phyloP scores from a whole-genome alignment of 352 stramenopile genomes.

The Phytophthora cryptogea region DNA sequence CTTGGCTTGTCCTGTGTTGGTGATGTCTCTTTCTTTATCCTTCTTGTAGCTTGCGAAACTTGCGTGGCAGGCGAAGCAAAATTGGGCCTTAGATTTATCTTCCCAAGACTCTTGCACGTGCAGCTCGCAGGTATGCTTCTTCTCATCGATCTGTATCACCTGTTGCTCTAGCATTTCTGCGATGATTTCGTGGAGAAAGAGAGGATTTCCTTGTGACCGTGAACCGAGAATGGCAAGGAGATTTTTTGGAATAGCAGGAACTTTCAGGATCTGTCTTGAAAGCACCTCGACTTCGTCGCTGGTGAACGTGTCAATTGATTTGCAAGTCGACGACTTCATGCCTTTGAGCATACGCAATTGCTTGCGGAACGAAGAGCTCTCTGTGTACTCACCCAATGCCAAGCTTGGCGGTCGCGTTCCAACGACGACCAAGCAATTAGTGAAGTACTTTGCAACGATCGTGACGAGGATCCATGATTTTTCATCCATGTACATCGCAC shows the following conservation, averaged over 20 bases:
- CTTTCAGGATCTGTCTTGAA: conserved; percentile 65
- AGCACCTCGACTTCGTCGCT: conserved; percentile 64
- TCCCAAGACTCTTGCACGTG: conserved; percentile 82
- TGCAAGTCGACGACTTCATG: conserved; percentile 55
- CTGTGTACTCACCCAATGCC: conserved; percentile 66
- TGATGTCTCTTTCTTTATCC: conserved; percentile 37
- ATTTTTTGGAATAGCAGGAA: conserved; percentile 59
- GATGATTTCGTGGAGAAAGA: conserved; percentile 87
- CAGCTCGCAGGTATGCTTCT: conserved; percentile 60
- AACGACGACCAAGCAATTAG: conserved; percentile 80
- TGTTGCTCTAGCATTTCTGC: conserved; percentile 79
- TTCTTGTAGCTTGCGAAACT: conserved; percentile 53
- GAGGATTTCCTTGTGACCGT: conserved; percentile 78
- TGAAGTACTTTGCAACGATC: conserved; percentile 87
- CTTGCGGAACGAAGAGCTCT: conserved; percentile 79
- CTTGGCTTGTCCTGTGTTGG: background rate
- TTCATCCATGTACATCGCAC: conserved; percentile 88
- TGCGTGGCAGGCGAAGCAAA: conserved; percentile 79
- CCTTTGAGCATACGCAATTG: conserved; percentile 73
- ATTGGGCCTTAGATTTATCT: conserved; percentile 70
- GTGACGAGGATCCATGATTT: conserved; percentile 85
- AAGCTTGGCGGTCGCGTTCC: conserved; percentile 72
- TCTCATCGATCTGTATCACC: conserved; percentile 74
- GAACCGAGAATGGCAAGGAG: conserved; percentile 73
- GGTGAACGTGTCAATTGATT: conserved; percentile 58